Base-by-base conservation (phyloP, 305 asterid species). In the Stenogyne calaminthoides region DNA sequence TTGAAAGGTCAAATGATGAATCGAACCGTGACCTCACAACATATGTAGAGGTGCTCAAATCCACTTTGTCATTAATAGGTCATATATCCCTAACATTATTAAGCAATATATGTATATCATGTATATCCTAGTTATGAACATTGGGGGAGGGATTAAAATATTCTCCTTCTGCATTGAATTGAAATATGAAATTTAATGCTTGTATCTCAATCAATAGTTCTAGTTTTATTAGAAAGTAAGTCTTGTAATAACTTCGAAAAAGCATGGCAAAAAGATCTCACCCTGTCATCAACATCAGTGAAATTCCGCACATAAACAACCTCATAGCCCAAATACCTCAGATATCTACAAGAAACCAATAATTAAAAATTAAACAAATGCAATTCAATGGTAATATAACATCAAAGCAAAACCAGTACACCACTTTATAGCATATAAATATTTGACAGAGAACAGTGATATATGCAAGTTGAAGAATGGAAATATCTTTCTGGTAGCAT, bases 231-330 rank as follows among this genome's bases (percentile, higher is more conserved):
- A n/a, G n/a, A n/a, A n/a, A n/a, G n/a, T n/a, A n/a, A n/a, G n/a
- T n/a, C n/a, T n/a, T n/a, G n/a, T n/a, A n/a, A n/a, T n/a, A n/a
- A n/a, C n/a, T n/a, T n/a, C n/a, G n/a, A n/a, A n/a, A n/a, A n/a
- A n/a, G n/a, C n/a, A n/a, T 12, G 9, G 44, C 47, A 37, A 51
- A 49, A 12, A 64, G 42, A 71, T 64, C 90, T 87, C 78, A 89
- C 97, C 96, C 90, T 94, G 85, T 94, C 96, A 78, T 94, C 99
- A n/a, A 91, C 93, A 77, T 94, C 95, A 6, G 97, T 94, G 86
- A 90, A 94, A 79, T 94, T 91, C 72, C 92, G 95, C 19, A 91
- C 97, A 83, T 91, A 94, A 64, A 82, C 81, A 75, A 94, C 99
- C 64, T 91, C 96, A 72, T 88, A 94, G 64, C 93, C 97, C 85